These are phyloP conservation scores for Xylaria sp. DNA, from an alignment of 2,329 filamentous ascomycete genomes.

Conservation along the genomic window DNA sequence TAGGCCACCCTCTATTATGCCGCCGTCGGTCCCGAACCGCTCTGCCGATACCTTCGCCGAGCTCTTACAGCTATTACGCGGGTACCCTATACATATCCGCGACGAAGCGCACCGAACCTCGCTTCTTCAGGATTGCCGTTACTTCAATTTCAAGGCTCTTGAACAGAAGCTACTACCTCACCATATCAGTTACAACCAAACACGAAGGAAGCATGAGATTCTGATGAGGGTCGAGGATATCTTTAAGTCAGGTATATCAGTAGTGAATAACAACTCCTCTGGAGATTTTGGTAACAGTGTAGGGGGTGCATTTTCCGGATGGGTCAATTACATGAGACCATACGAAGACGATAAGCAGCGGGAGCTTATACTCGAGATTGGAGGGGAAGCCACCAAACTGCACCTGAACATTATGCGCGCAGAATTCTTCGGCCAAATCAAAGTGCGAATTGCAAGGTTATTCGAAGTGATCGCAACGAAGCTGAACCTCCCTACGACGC, in stretches of 20 bases:
- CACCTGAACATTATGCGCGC: constrained; percentile 62
- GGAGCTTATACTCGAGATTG: constrained; percentile 85
- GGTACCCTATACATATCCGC: constrained; percentile 82
- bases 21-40: constrained; percentile 82
- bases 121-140: constrained; percentile 86
- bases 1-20: constrained; percentile 85
- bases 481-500: constrained; percentile 72
- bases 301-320: constrained; percentile 55
- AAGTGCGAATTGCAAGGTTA: constrained; percentile 75
- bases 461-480: constrained; percentile 86
- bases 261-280: constrained; percentile 61
- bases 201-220: constrained; percentile 77
- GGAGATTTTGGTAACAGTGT: constrained; percentile 41
- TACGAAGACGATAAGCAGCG: constrained; percentile 80
- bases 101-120: constrained; percentile 80
- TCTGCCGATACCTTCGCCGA: constrained; percentile 88
- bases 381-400: constrained; percentile 67
- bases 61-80: constrained; percentile 81
- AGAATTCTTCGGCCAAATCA: constrained; percentile 78
- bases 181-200: constrained; percentile 78
- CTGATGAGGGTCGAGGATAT: constrained; percentile 84
- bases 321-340: constrained; percentile 84
- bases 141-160: constrained; percentile 91
- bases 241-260: constrained; percentile 83
- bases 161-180: constrained; percentile 89